phyloP scores from a whole-genome alignment of 2,329 filamentous ascomycete genomes.

The Cytospora piceae region DNA sequence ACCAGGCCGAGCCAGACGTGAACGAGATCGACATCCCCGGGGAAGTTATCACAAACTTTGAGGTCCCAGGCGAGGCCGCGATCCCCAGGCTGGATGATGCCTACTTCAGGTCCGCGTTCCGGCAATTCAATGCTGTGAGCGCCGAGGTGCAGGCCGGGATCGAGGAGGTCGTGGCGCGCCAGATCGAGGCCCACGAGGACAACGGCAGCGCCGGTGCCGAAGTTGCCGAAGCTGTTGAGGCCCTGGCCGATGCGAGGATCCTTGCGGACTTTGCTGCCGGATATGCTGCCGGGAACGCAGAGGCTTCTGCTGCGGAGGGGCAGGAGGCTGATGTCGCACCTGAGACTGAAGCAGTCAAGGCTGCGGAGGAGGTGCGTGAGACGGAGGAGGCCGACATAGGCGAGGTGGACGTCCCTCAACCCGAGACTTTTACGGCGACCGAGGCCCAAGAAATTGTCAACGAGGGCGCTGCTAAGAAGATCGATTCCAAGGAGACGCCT shows the following conservation, averaged over 20 bases:
- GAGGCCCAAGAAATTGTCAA: slow-evolving; percentile 23
- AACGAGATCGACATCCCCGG: slow-evolving; percentile 5
- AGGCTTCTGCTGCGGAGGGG: background rate
- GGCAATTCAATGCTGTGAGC: slow-evolving; percentile 19
- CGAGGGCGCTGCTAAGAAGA: slow-evolving; percentile 6
- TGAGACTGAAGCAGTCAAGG: slow-evolving; percentile 11
- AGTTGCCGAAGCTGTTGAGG: background rate
- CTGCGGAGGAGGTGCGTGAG: slow-evolving; percentile 19
- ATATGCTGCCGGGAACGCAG: background rate
- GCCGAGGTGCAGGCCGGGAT: slow-evolving; percentile 35
- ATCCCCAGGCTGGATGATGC: slow-evolving; percentile 10
- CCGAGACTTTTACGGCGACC: slow-evolving; percentile 4
- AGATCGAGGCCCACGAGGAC: slow-evolving; percentile 25
- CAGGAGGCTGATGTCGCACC: slow-evolving; percentile 1
- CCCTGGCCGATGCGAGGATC: background rate
- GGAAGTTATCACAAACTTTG: slow-evolving; percentile 5
- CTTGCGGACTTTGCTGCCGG: background rate
- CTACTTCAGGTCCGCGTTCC: slow-evolving; percentile 25
- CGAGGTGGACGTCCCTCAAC: slow-evolving; percentile 9
- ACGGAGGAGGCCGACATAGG: slow-evolving; percentile 15
- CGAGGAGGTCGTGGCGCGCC: slow-evolving; percentile 32
- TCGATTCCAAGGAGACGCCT: background rate
- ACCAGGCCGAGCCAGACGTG: slow-evolving; percentile 16
- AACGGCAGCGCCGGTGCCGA: background rate
- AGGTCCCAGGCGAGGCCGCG: slow-evolving; percentile 1